phyloP scores from a whole-genome alignment of 257 asterid species.

The Dorcoceras hygrometricum region DNA sequence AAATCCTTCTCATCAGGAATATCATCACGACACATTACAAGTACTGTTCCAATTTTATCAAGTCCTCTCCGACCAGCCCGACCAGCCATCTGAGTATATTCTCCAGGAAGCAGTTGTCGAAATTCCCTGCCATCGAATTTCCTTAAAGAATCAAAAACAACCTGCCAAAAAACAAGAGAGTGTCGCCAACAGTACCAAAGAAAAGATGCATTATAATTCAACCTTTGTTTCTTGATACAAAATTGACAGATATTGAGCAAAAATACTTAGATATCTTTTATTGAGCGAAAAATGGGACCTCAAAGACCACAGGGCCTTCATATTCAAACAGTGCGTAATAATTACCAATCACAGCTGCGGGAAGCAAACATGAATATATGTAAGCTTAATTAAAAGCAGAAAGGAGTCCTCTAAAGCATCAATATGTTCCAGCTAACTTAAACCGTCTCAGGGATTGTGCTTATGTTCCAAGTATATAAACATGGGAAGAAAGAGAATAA shows the following conservation, averaged over 20 bases:
- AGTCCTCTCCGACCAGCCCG: slow-evolving; percentile 99
- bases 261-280: background rate
- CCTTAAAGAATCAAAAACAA: slow-evolving; percentile 85
- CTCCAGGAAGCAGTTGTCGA: slow-evolving; percentile 93
- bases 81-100: slow-evolving; percentile 99
- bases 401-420: slow-evolving; percentile 1
- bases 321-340: no score
- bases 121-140: slow-evolving; percentile 94
- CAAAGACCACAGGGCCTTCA: no score
- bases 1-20: slow-evolving; percentile 82
- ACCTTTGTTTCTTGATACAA: slow-evolving; percentile 16
- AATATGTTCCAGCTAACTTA: background rate
- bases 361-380: no score
- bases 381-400: slow-evolving; percentile 10
- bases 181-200: slow-evolving; percentile 15
- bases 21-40: slow-evolving; percentile 91
- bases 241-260: slow-evolving; percentile 4
- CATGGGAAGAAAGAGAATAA: background rate
- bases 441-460: slow-evolving; percentile 8
- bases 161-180: slow-evolving; percentile 51
- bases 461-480: background rate
- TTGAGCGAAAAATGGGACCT: no score
- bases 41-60: slow-evolving; percentile 91
- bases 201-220: slow-evolving; percentile 17
- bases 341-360: no score